phyloP scores from a whole-genome alignment of 257 asterid genomes.

The Rehmannia glutinosa region DNA sequence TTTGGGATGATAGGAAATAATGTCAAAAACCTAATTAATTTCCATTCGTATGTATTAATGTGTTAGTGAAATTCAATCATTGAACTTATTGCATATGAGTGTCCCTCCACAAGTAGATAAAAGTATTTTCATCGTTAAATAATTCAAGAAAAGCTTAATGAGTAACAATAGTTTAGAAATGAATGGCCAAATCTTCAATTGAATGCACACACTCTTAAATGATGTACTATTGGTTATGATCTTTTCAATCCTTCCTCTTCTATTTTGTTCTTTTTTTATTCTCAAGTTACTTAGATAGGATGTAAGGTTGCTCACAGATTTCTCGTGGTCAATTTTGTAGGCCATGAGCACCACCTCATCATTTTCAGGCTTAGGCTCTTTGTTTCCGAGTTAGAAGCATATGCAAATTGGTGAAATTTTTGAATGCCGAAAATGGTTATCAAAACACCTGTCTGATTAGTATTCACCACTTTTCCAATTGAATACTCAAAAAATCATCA shows the following conservation, averaged over 20 bases:
- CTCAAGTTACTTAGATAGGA: neutral
- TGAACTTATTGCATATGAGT: neutral
- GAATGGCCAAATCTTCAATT: too few relatives aligned
- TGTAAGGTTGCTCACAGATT: neutral
- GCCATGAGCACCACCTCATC: neutral
- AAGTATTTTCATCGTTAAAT: neutral
- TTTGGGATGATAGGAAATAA: neutral
- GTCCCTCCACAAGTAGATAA: neutral
- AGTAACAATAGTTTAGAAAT: neutral
- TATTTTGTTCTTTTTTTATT: neutral
- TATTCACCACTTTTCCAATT: neutral
- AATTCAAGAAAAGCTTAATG: neutral
- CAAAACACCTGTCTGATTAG: too few relatives aligned
- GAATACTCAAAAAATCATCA: constrained; percentile 2
- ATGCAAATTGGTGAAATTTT: neutral
- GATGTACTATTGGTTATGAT: too few relatives aligned
- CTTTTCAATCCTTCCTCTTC: neutral
- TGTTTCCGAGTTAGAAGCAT: neutral
- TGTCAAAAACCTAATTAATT: neutral
- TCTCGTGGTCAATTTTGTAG: neutral
- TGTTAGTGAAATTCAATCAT: neutral
- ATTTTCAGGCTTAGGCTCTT: constrained; percentile 1
- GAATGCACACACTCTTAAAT: neutral
- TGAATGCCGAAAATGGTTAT: neutral
- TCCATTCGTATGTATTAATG: neutral